phyloP scores from a whole-genome alignment of 345 rosid species.

The Stellera chamaejasme region DNA sequence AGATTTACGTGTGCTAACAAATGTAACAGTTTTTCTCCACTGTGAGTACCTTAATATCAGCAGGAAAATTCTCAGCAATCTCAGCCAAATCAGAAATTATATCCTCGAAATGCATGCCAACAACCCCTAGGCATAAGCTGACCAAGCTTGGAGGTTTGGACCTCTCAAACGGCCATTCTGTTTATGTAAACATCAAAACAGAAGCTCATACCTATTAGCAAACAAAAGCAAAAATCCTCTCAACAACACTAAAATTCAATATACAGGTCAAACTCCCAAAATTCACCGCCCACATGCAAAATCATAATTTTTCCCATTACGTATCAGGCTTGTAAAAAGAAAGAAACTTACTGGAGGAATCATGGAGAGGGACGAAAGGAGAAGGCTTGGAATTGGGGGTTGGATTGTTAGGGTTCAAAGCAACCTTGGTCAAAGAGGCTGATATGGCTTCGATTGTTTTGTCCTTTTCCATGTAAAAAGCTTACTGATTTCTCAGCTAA shows the following conservation, averaged over 20 bases:
- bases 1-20: neutral
- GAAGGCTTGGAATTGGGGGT: constrained; percentile 11
- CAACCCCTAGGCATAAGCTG: constrained; percentile 69
- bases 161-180: constrained; percentile 32
- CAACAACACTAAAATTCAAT: neutral
- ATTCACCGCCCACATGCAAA: neutral
- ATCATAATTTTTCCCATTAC: neutral
- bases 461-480: constrained; percentile 26
- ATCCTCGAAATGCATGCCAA: constrained; percentile 81
- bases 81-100: constrained; percentile 49
- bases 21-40: neutral
- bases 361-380: constrained; percentile 13
- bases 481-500: too few species aligned
- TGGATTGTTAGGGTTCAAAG: constrained; percentile 25
- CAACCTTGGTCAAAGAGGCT: constrained; percentile 32
- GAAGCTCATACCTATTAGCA: neutral
- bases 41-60: constrained; percentile 51
- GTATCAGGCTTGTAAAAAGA: neutral
- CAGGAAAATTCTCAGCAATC: constrained; percentile 52
- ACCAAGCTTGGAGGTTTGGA: constrained; percentile 52
- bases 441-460: constrained; percentile 21
- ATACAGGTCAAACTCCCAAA: neutral
- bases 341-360: constrained; percentile 33
- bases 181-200: constrained; percentile 5
- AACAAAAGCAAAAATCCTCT: neutral